Percentiles rank a stretch among this genome's conserved stretches.
These are phyloP conservation scores for Glarea lozoyensis DNA, from an alignment of 495 filamentous ascomycete genomes.

Conservation along the genomic window DNA sequence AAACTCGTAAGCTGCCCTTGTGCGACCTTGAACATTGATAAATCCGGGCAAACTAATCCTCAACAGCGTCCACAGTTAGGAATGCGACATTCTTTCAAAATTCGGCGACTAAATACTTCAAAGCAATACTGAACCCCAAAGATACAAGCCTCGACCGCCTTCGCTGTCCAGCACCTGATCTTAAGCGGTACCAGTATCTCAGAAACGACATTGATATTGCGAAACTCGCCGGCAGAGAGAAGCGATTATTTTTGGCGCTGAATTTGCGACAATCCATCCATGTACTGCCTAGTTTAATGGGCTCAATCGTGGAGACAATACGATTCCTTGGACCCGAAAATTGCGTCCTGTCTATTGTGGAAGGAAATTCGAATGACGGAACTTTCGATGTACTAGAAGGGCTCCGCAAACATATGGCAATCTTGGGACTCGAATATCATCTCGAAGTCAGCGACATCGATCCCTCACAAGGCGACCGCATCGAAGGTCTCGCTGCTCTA, in stretches of 20 bases:
- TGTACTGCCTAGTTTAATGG: constrained; percentile 38
- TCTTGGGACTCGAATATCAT: constrained; percentile 26
- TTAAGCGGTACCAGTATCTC: constrained; percentile 14
- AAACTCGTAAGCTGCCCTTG: constrained; percentile 4
- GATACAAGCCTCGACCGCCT: constrained; percentile 21
- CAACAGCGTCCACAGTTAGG: constrained; percentile 7
- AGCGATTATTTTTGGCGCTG: constrained; percentile 40
- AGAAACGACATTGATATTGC: neutral
- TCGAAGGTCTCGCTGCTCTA: constrained; percentile 31
- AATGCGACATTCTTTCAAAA: constrained; percentile 16
- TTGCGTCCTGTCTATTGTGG: constrained; percentile 41
- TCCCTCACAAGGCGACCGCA: constrained; percentile 28
- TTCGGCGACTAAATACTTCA: constrained; percentile 20
- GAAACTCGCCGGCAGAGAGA: constrained; percentile 7
- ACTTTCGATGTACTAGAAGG: constrained; percentile 36
- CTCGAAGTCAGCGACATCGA: constrained; percentile 29
- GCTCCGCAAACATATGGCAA: constrained; percentile 25
- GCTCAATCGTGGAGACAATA: constrained; percentile 34
- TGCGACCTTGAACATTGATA: constrained; percentile 3
- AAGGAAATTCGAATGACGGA: constrained; percentile 40
- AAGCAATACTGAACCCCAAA: constrained; percentile 24
- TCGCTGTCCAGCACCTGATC: constrained; percentile 10
- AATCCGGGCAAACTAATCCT: constrained; percentile 1
- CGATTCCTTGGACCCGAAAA: constrained; percentile 35
- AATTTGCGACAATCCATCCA: constrained; percentile 31